Evolutionary conservation across 345 rosid genomes (phyloP).

Genomic region (Heritiera fomes): DNA sequence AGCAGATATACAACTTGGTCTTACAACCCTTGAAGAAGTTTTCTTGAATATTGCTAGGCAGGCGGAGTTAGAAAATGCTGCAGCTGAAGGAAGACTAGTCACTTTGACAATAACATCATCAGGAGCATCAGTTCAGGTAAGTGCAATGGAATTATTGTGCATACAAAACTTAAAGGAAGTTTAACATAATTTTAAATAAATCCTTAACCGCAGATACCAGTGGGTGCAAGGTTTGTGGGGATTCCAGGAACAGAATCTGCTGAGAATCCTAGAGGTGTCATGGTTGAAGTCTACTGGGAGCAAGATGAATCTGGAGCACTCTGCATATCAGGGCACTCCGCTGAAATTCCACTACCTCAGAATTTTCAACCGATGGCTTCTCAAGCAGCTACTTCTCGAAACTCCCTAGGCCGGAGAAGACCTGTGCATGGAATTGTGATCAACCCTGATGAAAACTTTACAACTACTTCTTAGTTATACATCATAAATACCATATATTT

Average conservation of each 20-base stretch:
- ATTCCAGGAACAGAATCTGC: slow-evolving; percentile 64
- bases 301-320: slow-evolving; percentile 87
- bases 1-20: slow-evolving; percentile 85
- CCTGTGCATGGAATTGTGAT: slow-evolving; percentile 62
- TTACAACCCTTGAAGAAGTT: slow-evolving; percentile 94
- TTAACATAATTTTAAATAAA: neutral
- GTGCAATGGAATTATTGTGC: neutral
- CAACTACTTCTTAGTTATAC: slow-evolving; percentile 19
- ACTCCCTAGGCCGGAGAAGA: slow-evolving; percentile 36
- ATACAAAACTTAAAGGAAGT: neutral
- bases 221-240: slow-evolving; percentile 74
- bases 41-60: slow-evolving; percentile 90
- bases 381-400: slow-evolving; percentile 30
- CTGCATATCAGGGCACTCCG: slow-evolving; percentile 79
- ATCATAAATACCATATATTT: neutral
- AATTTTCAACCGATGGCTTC: slow-evolving; percentile 33
- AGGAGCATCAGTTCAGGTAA: slow-evolving; percentile 63
- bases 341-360: slow-evolving; percentile 65
- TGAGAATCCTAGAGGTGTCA: slow-evolving; percentile 67
- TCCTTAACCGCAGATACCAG: slow-evolving; percentile 60
- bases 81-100: slow-evolving; percentile 69
- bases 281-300: slow-evolving; percentile 94
- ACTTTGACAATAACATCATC: slow-evolving; percentile 70
- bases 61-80: slow-evolving; percentile 91
- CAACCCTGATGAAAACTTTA: slow-evolving; percentile 42